These are phyloP conservation scores for Chrysosphaeria jannelii DNA, from an alignment of 2,329 filamentous ascomycete species.

Conservation along the genomic window DNA sequence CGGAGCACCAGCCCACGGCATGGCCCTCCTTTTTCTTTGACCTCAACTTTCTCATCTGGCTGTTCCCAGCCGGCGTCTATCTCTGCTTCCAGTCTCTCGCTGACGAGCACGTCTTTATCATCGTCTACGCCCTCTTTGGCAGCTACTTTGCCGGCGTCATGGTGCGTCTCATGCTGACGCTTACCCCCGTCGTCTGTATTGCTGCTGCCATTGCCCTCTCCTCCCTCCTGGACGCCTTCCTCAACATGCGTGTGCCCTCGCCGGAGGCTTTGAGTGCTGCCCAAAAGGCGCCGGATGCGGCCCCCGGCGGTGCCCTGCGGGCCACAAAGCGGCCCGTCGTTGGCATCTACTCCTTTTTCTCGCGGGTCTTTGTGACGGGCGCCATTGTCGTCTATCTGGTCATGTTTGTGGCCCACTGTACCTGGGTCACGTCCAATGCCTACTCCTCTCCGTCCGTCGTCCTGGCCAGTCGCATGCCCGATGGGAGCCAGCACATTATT, in stretches of 20 bases:
- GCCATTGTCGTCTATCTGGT: constrained; percentile 54
- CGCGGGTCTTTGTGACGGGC: constrained; percentile 48
- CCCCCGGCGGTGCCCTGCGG: constrained; percentile 25
- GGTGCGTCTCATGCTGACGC: constrained; percentile 93
- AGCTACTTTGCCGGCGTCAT: constrained; percentile 98
- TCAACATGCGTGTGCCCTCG: constrained; percentile 32
- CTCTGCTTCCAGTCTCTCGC: constrained; percentile 83
- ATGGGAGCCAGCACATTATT: constrained; percentile 93
- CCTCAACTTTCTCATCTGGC: constrained; percentile 91
- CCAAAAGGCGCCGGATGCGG: constrained; percentile 21
- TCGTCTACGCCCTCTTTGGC: constrained; percentile 86
- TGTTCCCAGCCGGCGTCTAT: constrained; percentile 59
- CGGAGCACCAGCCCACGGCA: constrained; percentile 92
- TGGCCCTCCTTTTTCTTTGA: constrained; percentile 99
- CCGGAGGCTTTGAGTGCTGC: constrained; percentile 14
- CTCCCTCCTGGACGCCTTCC: constrained; percentile 63
- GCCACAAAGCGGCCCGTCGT: constrained; percentile 43
- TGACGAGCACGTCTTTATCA: constrained; percentile 92
- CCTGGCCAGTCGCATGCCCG: constrained; percentile 66
- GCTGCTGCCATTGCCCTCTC: constrained; percentile 73
- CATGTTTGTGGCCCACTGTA: constrained; percentile 90
- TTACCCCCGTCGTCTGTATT: constrained; percentile 89
- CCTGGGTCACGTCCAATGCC: constrained; percentile 96
- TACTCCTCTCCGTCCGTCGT: constrained; percentile 97
- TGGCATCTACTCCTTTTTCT: constrained; percentile 55